Evolutionary conservation across 345 rosid genomes (phyloP).

Genomic region (Melastoma malabathricum): DNA sequence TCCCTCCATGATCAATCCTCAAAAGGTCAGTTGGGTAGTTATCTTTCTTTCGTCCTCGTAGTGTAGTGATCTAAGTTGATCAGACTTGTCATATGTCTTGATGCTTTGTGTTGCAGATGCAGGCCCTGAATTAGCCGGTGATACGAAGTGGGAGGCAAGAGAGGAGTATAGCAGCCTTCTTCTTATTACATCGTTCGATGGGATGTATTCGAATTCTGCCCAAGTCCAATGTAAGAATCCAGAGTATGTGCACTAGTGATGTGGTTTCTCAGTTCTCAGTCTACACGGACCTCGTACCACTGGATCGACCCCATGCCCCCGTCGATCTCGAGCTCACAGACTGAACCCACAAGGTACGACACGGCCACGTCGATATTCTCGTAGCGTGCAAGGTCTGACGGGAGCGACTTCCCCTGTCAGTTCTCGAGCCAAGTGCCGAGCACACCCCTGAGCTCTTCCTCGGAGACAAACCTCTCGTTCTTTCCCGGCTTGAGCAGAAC

Average conservation of each 20-base stretch:
- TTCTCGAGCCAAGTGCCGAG: slow-evolving; percentile 58
- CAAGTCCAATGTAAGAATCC: neutral
- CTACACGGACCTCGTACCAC: slow-evolving; percentile 77
- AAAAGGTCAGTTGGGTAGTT: no score
- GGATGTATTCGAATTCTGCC: no score
- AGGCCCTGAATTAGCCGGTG: no score
- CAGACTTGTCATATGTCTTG: no score
- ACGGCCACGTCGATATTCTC: slow-evolving; percentile 54
- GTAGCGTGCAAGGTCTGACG: slow-evolving; percentile 72
- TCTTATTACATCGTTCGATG: no score
- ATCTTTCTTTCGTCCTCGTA: no score
- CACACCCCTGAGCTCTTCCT: slow-evolving; percentile 56
- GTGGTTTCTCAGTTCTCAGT: slow-evolving; percentile 22
- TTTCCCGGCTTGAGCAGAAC: slow-evolving; percentile 70
- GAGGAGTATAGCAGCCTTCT: no score
- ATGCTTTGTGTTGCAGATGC: no score
- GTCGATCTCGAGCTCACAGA: slow-evolving; percentile 69
- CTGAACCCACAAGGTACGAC: slow-evolving; percentile 48
- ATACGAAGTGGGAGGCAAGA: no score
- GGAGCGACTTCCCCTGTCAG: slow-evolving; percentile 53
- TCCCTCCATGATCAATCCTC: slow-evolving; percentile 10
- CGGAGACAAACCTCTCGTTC: slow-evolving; percentile 64
- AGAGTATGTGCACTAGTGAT: slow-evolving; percentile 1
- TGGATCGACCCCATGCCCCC: slow-evolving; percentile 75
- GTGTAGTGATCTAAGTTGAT: no score